A percentile compares a stretch with the other conserved stretches of the same genome.
Evolutionary conservation across 1,284 basidiomycete genomes (phyloP).

Genomic region (Moesziomyces parantarcticus): DNA sequence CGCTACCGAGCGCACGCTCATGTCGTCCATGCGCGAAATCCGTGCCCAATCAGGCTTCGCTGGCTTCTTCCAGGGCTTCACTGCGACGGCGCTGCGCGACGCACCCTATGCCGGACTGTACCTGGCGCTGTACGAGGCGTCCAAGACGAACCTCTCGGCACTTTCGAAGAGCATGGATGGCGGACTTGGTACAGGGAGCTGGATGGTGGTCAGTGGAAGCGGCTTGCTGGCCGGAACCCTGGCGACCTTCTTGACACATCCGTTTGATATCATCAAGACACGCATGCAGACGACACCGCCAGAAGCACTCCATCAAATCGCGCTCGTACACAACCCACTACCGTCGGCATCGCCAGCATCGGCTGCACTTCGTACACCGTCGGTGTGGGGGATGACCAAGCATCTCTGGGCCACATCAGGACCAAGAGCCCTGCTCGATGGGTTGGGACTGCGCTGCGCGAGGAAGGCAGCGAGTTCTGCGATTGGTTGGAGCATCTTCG

Average conservation of each 20-base stretch:
- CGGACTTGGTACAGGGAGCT: conserved; percentile 48
- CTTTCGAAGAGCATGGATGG: conserved; percentile 11
- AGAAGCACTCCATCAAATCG: conserved; percentile 21
- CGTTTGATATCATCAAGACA: conserved; percentile 67
- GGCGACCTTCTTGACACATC: conserved; percentile 65
- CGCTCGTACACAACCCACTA: conserved; percentile 3
- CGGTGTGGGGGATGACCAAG: conserved; percentile 37
- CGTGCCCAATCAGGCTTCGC: conserved; percentile 77
- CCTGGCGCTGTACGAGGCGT: conserved; percentile 80
- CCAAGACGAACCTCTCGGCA: conserved; percentile 50
- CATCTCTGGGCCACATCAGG: conserved; percentile 46
- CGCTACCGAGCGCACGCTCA: conserved; percentile 53
- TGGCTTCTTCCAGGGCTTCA: conserved; percentile 87
- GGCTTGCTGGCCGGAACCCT: conserved; percentile 60
- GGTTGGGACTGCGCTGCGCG: conserved; percentile 61
- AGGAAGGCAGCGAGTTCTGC: conserved; percentile 64
- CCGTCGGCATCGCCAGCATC: neutral
- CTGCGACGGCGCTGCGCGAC: conserved; percentile 89
- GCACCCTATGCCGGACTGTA: conserved; percentile 97
- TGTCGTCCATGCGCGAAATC: conserved; percentile 69
- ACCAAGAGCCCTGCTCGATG: conserved; percentile 56
- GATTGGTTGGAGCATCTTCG: conserved; percentile 67
- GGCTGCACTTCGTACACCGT: conserved; percentile 6
- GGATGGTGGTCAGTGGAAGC: conserved; percentile 53
- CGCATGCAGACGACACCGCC: conserved; percentile 62